Evolutionary conservation across 768 basidiomycete species (phyloP), one percentile per base, ranked within the genome.

Genomic region (Saitozyma sp.): DNA sequence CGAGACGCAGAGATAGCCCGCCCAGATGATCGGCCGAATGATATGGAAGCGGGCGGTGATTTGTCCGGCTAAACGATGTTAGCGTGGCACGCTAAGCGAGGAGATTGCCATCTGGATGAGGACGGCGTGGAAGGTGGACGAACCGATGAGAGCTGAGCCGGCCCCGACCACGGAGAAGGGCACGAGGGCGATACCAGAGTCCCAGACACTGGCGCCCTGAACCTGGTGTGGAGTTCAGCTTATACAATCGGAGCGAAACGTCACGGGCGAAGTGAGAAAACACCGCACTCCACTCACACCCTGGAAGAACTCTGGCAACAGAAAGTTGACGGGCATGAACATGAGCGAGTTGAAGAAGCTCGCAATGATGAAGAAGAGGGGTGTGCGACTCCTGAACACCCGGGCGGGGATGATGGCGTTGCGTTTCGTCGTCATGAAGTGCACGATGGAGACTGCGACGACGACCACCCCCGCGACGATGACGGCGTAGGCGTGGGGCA

Each of bases 331-430:
- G 6, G 68, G 66, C 50, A 69, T 54, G 56, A 78, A 73, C 51
- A 74, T 63, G 50, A 71, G 49, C 6, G 73, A 73, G 20, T 74
- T 66, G 53, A 68, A 57, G 56, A 75, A 66, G 39, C 69, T 67
- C 2, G 70, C 71, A 41, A 78, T 54, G n/a, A 71, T 59, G 54
- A 76, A 73, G 63, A 75, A 72, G 8, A 69, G 59, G 11, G 78
- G 70, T 19, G 78, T 79, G 10, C 78, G 67, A 38, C 56, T 76
- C 54, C 70, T 76, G 63, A 82, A 73, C 37, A 81, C 52, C 3
- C 80, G 67, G 66, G 69, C 59, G 9, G 81, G 80, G 9, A 82
- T 73, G 51, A 82, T 75, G 0, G 81, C 71, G 14, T 74, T 71
- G 3, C 78, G 69, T 58, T 79, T 82, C 1, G 81, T 82, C 5